Evolutionary conservation across 2,329 filamentous ascomycete genomes (phyloP), one percentile per base, ranked within the genome.

Genomic region (Cladorrhinum sp.): DNA sequence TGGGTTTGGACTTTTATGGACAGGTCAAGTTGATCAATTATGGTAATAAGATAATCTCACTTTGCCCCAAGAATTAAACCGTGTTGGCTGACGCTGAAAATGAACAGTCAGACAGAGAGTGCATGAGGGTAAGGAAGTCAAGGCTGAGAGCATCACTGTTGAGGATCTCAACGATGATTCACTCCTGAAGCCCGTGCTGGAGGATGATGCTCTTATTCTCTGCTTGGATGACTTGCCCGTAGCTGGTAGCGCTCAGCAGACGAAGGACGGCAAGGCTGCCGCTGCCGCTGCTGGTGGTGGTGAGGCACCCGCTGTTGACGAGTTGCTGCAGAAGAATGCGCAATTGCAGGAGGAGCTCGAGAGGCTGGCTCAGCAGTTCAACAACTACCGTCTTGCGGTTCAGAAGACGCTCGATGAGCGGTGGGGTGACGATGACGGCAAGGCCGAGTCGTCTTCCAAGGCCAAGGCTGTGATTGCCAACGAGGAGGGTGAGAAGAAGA

Each of bases 151-250:
- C 49, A 86, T 91, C 61, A 80, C 85, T 2, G 78, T 78, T 36
- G 77, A 79, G 1, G 79, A 86, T 24, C 86, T 97, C 64, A 81
- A 86, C n/a, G 85, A 92, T 63, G 94, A 98, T 65, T 82, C 83
- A 65, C 96, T 87, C 71, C 80, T 99, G 61, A 89, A 90, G 71
- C 95, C 95, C 0, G 87, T 92, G 3, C 77, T 99, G 7, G 88
- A 95, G 61, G 92, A 97, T 67, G 95, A 99, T 73, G 90, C 93
- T 3, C 79, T 98, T 57, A 85, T 99, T 30, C 92, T 96, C 72
- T 90, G 85, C 59, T 80, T 99, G 20, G 94, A 96, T 65, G 95
- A 97, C 64, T 79, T 96, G 18, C 80, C 82, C 9, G 76, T 79
- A 39, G 74, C 79, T 26, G 74, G 76, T 16, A 73, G 69, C 2